These are phyloP conservation scores for Tephrocybe sp. DNA, from an alignment of 768 basidiomycete species.

Conservation along the genomic window DNA sequence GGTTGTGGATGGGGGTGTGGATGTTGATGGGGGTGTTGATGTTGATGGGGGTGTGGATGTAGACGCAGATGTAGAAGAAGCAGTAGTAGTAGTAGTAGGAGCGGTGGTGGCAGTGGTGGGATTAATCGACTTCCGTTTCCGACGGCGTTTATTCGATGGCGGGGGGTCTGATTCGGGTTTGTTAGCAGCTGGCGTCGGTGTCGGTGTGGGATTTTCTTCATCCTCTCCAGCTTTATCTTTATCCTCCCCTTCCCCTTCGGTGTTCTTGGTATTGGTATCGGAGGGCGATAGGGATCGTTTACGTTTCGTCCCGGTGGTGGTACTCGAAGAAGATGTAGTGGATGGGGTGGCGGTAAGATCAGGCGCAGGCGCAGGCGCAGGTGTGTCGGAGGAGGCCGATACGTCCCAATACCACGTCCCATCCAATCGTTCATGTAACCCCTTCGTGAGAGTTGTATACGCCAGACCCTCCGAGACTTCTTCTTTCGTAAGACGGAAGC, in stretches of 20 bases:
- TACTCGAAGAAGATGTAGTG: too few relatives aligned
- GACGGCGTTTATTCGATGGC: background rate
- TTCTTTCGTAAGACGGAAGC: conserved; percentile 36
- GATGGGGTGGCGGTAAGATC: background rate
- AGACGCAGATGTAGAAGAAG: background rate
- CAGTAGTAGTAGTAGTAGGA: background rate
- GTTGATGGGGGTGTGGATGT: too few relatives aligned
- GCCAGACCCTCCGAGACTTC: conserved; percentile 18
- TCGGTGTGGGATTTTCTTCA: background rate
- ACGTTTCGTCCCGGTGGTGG: too few relatives aligned
- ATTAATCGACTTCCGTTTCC: too few relatives aligned
- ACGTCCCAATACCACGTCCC: conserved; percentile 5
- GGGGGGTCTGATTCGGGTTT: background rate
- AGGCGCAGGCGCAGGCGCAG: background rate
- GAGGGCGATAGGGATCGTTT: too few relatives aligned
- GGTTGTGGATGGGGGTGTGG: background rate
- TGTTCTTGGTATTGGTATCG: background rate
- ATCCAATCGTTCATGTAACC: background rate
- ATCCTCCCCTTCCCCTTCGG: background rate
- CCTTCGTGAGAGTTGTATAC: background rate
- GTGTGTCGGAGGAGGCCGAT: background rate
- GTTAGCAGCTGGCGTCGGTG: background rate
- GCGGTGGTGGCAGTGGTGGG: background rate
- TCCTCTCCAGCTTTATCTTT: background rate
- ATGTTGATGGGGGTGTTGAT: too few relatives aligned